Base-by-base conservation (phyloP, 2,329 filamentous ascomycete genomes). In the Paecilomyces dactylethromorphus region DNA sequence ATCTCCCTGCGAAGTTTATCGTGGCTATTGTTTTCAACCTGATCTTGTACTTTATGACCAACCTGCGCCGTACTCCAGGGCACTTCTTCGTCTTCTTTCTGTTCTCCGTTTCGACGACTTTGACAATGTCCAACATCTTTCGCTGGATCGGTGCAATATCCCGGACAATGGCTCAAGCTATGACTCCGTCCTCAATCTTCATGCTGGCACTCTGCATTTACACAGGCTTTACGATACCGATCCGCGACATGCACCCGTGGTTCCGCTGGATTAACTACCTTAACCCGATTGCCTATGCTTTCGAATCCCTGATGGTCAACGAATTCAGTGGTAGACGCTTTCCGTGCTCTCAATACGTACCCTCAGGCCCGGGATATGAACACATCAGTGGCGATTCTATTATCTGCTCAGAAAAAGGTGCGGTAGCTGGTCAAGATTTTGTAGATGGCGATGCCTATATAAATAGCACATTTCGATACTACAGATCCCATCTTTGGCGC, bases 81-180 rank as follows among this genome's bases (percentile, higher is more conserved):
- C 76, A 87, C 0, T 96, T 94, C 80, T 96, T 96, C 80, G 89
- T 91, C 76, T 96, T 91, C 81, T 74, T 91, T 59, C 79, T 96
- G 56, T 84, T 93, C 69, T 88, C 86, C 2, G 91, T 93, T 74
- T 71, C 82, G 59, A 86, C 86, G 1, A 90, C 90, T 0, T 65
- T 96, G 68, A 82, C 84, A 62, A 94, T 94, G 89, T 92, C 88
- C 53, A 92, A 91, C 86, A 82, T 93, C 62, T 95, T 95, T 83
- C 84, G 91, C 55, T 88, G 86, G 6, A 90, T 95, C 63, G 91
- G 84, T 18, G 87, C 89, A 0, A 77, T 87, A 1, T 92, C 91
- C 3, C 82, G 89, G 54, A 90, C 89, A 0, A 71, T 85, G 6
- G 79, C 80, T 0, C 82, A 85, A 66, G 83, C 84, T 39, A 72